phyloP scores from a whole-genome alignment of 345 rosid species.

The Gossypium anomalum region DNA sequence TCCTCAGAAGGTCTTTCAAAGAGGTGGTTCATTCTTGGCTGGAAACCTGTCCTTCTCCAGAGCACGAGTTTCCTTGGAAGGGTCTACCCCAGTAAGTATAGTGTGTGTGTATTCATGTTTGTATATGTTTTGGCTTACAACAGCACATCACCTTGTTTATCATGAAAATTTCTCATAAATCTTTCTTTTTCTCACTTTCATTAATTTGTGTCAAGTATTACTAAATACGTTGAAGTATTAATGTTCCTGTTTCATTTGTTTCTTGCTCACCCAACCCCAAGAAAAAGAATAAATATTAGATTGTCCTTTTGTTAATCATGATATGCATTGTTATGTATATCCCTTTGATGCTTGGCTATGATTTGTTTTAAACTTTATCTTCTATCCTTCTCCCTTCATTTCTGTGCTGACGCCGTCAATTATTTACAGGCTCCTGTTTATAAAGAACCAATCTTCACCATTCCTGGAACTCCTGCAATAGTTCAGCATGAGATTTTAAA shows the following conservation, averaged over 20 bases:
- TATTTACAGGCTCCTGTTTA: slow-evolving; percentile 68
- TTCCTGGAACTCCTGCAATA: slow-evolving; percentile 85
- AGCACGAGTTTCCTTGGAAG: slow-evolving; percentile 95
- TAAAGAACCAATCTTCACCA: slow-evolving; percentile 65
- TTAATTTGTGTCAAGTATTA: neutral
- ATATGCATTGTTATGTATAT: neutral
- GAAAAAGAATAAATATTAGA: neutral
- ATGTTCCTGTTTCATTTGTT: neutral
- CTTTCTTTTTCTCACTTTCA: neutral
- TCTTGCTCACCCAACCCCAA: neutral
- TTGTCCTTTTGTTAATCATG: slow-evolving; percentile 1
- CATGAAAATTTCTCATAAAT: neutral
- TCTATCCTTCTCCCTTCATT: neutral
- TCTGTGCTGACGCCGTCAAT: neutral
- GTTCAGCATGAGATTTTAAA: slow-evolving; percentile 93
- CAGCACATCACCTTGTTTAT: neutral
- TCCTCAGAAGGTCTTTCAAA: slow-evolving; percentile 82
- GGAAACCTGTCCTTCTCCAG: slow-evolving; percentile 94
- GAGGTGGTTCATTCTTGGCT: slow-evolving; percentile 93
- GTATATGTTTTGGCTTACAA: neutral
- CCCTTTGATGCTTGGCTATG: slow-evolving; percentile 3
- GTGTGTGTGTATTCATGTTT: neutral
- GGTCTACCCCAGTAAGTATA: slow-evolving; percentile 76
- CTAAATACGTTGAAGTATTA: neutral
- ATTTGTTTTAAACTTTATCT: neutral